Base-by-base conservation (phyloP, 805 yeast genomes). In the Cyberlindnera xylosilytica region DNA sequence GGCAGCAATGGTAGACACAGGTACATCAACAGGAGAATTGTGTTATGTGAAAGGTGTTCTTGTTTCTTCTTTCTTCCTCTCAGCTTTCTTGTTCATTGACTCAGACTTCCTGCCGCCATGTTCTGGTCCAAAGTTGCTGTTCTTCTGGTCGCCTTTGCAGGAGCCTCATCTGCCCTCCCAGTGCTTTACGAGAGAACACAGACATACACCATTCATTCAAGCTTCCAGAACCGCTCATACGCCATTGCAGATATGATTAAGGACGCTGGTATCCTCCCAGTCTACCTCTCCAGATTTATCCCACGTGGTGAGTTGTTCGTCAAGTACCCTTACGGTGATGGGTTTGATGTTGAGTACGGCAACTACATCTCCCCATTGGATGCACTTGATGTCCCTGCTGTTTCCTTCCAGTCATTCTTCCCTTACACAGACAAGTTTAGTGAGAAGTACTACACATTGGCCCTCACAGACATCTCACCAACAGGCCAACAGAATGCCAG, bases 341-440 rank as follows among this genome's bases (percentile, higher is more conserved):
- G 39, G 7, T 43, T 37, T 31, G 20, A 28, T 5, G 51, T 54
- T 13, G 31, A 36, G 1, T 37, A 46, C n/a, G 59, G 57, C 6
- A 50, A 45, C 31, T 48, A 53, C 23, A 36, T 55, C 18, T 49
- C 55, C 2, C 54, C 54, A 9, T 35, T 47, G 18, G 33, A 52
- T 28, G 12, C 51, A 2, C 20, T 47, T 24, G 51, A 47, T 2
- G 13, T 6, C 15, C 58, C 60, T 17, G 19, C 16, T 4, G 36
- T 54, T 4, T 17, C 45, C 1, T 54, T 41, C 23, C 31, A 41
- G 20, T 38, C 56, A 0, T 50, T 50, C 26, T 51, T 51, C 38
- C 41, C 52, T 4, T 38, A 36, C 9, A 27, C 34, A 13, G 28
- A 20, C 1, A 5, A 28, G 3, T 49, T 54, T 30, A 4, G 26